phyloP scores from a whole-genome alignment of 2,329 filamentous ascomycete species.

The Chalara sp. region DNA sequence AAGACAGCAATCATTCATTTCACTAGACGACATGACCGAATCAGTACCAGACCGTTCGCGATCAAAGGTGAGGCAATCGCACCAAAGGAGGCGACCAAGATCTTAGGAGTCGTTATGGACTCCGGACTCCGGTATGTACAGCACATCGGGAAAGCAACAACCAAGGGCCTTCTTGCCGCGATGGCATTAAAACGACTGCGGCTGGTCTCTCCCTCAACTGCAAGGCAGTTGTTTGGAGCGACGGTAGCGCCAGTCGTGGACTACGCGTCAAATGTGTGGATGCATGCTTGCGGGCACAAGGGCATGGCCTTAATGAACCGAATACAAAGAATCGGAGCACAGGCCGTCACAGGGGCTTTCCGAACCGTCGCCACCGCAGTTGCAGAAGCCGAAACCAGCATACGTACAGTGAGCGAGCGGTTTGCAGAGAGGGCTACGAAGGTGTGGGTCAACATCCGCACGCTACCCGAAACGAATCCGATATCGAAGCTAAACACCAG shows the following conservation, averaged over 20 bases:
- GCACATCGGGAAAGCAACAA: constrained; percentile 17
- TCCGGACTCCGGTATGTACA: constrained; percentile 20
- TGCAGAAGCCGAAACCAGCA: constrained; percentile 20
- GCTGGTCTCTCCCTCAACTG: constrained; percentile 15
- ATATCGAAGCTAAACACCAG: background rate
- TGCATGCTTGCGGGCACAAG: constrained; percentile 14
- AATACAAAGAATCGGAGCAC: constrained; percentile 19
- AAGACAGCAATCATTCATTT: constrained; percentile 21
- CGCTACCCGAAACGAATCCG: constrained; percentile 19
- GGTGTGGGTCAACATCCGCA: constrained; percentile 8
- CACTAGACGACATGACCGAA: constrained; percentile 2
- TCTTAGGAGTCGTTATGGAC: constrained; percentile 20
- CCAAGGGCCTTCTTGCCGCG: constrained; percentile 17
- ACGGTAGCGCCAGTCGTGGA: constrained; percentile 6
- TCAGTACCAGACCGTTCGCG: constrained; percentile 3
- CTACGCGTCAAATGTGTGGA: constrained; percentile 19
- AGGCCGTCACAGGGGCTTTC: constrained; percentile 20
- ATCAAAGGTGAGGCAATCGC: constrained; percentile 4
- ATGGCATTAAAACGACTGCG: constrained; percentile 12
- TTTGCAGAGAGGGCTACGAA: constrained; percentile 14
- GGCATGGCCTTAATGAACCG: constrained; percentile 8
- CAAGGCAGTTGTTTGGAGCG: constrained; percentile 18
- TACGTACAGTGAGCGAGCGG: constrained; percentile 12
- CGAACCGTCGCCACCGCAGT: constrained; percentile 19
- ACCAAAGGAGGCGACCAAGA: constrained; percentile 6